phyloP scores from a whole-genome alignment of 805 yeast species.

The Zygosaccharomyces rouxii region DNA sequence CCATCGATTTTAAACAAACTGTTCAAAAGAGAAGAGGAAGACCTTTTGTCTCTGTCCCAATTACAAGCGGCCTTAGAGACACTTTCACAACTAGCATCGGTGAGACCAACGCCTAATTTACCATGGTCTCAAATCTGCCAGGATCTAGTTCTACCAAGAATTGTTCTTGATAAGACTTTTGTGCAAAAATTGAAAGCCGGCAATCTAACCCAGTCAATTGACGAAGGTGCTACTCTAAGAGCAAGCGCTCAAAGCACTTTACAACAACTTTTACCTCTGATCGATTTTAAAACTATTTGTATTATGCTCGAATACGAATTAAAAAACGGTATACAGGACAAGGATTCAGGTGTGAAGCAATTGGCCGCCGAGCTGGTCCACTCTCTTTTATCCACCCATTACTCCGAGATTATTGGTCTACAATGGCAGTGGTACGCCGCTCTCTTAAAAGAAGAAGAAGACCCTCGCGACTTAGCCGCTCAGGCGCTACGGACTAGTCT shows the following conservation, averaged over 20 bases:
- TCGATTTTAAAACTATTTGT: conserved; percentile 1
- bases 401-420: conserved; percentile 9
- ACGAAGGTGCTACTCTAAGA: conserved; percentile 23
- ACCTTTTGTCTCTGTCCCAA: neutral
- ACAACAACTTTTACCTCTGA: conserved; percentile 10
- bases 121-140: conserved; percentile 3
- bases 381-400: conserved; percentile 6
- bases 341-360: conserved; percentile 12
- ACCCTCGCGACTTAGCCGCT: neutral
- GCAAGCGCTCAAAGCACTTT: conserved; percentile 17
- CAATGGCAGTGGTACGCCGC: conserved; percentile 16
- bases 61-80: conserved; percentile 3
- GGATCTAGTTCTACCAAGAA: conserved; percentile 17
- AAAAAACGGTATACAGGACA: conserved; percentile 14
- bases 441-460: neutral
- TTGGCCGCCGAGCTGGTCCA: conserved; percentile 5
- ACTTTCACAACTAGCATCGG: conserved; percentile 1
- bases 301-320: conserved; percentile 1
- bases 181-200: conserved; percentile 31
- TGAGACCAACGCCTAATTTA: neutral
- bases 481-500: neutral
- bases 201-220: conserved; percentile 32
- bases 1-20: neutral
- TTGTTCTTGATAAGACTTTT: conserved; percentile 26
- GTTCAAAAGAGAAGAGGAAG: neutral